These are phyloP conservation scores for Pleurotus cornucopiae DNA, from an alignment of 768 basidiomycete species.

Conservation along the genomic window DNA sequence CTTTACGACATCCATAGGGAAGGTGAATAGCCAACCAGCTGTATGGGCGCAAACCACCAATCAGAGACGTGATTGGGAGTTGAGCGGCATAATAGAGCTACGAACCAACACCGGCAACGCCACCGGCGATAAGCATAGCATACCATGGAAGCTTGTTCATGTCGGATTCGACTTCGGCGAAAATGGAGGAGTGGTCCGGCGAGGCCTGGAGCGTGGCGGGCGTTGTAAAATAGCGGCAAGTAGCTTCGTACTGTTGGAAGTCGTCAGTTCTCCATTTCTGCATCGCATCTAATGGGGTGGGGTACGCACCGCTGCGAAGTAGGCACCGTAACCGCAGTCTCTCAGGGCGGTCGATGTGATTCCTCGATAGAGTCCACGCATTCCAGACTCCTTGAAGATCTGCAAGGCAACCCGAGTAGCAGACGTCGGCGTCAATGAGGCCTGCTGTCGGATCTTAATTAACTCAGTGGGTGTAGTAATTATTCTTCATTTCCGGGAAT, in stretches of 20 bases:
- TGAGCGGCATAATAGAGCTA: background rate
- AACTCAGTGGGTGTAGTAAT: constrained; percentile 84
- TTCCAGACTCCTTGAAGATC: constrained; percentile 52
- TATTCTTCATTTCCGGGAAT: constrained; percentile 35
- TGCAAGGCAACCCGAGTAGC: constrained; percentile 48
- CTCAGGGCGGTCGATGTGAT: constrained; percentile 67
- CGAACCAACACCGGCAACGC: constrained; percentile 62
- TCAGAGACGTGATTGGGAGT: background rate
- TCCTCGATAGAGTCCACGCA: constrained; percentile 75
- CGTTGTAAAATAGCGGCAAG: constrained; percentile 44
- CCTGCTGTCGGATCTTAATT: constrained; percentile 83
- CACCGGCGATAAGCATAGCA: constrained; percentile 68
- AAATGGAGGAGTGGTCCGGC: constrained; percentile 26
- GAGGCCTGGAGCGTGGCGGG: constrained; percentile 13
- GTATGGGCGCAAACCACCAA: background rate
- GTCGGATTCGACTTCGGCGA: constrained; percentile 28
- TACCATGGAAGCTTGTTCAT: constrained; percentile 41
- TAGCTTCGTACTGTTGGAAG: constrained; percentile 54
- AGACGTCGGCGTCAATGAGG: constrained; percentile 42
- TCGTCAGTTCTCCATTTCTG: background rate
- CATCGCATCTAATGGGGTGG: background rate
- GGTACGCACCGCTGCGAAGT: constrained; percentile 68
- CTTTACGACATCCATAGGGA: constrained; percentile 88
- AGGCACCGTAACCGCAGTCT: constrained; percentile 81
- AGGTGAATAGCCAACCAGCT: constrained; percentile 78